These are phyloP conservation scores for Eucalyptus victrix DNA, from an alignment of 345 rosid species.

Conservation along the genomic window DNA sequence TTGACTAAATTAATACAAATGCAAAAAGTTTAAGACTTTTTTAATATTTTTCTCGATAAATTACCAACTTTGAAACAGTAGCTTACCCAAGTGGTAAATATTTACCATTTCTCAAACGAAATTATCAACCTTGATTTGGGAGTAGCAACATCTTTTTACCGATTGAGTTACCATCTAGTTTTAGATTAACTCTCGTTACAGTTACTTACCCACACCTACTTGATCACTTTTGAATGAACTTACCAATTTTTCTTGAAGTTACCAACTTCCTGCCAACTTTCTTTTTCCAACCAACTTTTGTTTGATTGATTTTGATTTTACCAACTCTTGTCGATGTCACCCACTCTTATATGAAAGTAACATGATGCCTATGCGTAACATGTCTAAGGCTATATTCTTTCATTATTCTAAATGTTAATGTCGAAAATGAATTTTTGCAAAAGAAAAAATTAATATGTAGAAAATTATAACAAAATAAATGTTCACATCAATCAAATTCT, in stretches of 20 bases:
- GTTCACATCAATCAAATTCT: background rate
- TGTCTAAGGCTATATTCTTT: background rate
- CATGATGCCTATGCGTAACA: background rate
- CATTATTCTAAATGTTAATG: background rate
- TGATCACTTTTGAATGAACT: background rate
- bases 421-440: background rate
- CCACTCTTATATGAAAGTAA: background rate
- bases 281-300: background rate
- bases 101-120: background rate
- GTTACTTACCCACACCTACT: background rate
- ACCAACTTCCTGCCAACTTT: background rate
- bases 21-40: no score
- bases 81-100: background rate
- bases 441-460: background rate
- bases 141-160: background rate
- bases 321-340: background rate
- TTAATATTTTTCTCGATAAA: no score
- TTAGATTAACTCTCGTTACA: background rate
- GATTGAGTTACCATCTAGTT: background rate
- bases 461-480: background rate
- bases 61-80: background rate
- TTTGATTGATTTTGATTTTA: background rate
- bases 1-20: fast-evolving
- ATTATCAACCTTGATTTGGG: background rate
- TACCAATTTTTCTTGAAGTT: background rate